A percentile compares a stretch with the other conserved stretches of the same genome.
phyloP scores from a whole-genome alignment of 2,329 filamentous ascomycete species.

The Cladosporium sp. region DNA sequence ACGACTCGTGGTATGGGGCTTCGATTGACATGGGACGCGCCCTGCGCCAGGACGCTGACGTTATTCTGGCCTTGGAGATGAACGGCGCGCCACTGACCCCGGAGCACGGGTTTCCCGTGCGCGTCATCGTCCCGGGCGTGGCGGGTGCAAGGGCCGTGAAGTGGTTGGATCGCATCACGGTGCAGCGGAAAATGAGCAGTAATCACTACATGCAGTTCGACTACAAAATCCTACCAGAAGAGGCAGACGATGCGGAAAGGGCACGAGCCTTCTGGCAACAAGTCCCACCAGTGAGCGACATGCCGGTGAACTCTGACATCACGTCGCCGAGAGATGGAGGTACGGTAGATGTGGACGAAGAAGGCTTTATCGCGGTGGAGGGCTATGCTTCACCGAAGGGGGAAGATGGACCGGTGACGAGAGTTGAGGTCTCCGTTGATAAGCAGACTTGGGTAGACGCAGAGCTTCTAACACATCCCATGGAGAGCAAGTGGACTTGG shows the following conservation, averaged over 20 bases:
- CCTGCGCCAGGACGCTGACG: slow-evolving; percentile 53
- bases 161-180: slow-evolving; percentile 58
- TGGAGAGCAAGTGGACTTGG: slow-evolving; percentile 55
- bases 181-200: slow-evolving; percentile 50
- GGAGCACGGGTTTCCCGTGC: slow-evolving; percentile 63
- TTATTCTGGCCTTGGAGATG: slow-evolving; percentile 68
- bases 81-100: slow-evolving; percentile 60
- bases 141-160: slow-evolving; percentile 63
- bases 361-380: slow-evolving; percentile 37
- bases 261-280: slow-evolving; percentile 56
- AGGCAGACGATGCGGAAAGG: slow-evolving; percentile 44
- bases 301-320: slow-evolving; percentile 64
- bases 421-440: slow-evolving; percentile 63
- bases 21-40: slow-evolving; percentile 54
- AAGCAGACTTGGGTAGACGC: slow-evolving; percentile 59
- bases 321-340: slow-evolving; percentile 49
- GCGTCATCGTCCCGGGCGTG: slow-evolving; percentile 57
- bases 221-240: slow-evolving; percentile 54
- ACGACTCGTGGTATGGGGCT: slow-evolving; percentile 57
- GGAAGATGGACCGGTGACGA: slow-evolving; percentile 59
- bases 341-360: slow-evolving; percentile 49
- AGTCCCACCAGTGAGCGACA: slow-evolving; percentile 57
- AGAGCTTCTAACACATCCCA: slow-evolving; percentile 47
- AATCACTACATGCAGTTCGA: slow-evolving; percentile 59
- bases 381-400: slow-evolving; percentile 68